These are phyloP conservation scores for Trichocomaceae sp. DNA, from an alignment of 2,329 filamentous ascomycete species.

Conservation along the genomic window DNA sequence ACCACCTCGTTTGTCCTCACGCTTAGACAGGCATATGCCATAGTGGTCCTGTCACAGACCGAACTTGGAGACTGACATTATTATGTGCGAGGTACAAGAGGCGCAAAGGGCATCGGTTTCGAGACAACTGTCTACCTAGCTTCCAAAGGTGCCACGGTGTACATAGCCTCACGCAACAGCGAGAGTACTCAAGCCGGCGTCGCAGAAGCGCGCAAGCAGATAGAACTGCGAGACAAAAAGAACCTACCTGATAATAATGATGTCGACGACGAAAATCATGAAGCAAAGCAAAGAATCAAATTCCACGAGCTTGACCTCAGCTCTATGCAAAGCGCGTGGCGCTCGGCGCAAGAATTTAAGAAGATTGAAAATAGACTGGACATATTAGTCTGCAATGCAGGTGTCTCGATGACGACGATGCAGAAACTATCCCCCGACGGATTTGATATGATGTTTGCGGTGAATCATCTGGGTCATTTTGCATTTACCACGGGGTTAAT, in stretches of 20 bases:
- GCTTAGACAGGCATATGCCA: background rate
- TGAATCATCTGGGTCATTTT: conserved; percentile 12
- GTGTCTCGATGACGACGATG: conserved; percentile 13
- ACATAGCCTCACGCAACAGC: conserved; percentile 11
- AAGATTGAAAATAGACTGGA: conserved; percentile 4
- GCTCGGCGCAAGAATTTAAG: conserved; percentile 7
- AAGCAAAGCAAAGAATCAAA: conserved; percentile 2
- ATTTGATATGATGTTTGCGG: conserved; percentile 11
- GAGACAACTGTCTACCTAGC: conserved; percentile 12
- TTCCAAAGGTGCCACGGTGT: conserved; percentile 11
- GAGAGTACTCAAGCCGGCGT: conserved; percentile 7
- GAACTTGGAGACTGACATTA: background rate
- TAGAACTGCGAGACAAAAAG: background rate
- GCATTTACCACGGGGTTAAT: conserved; percentile 9
- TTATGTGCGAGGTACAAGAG: background rate
- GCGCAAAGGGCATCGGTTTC: conserved; percentile 12
- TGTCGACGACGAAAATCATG: background rate
- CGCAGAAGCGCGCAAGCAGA: conserved; percentile 4
- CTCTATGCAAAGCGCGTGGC: conserved; percentile 11
- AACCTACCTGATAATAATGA: background rate
- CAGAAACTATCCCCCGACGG: conserved; percentile 10
- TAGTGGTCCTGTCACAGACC: no score
- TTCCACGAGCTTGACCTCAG: conserved; percentile 9
- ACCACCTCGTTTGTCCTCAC: background rate
- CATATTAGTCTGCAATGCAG: conserved; percentile 12